Conservation (phyloP, 116 monocot species). For the Dioscorea cayenensis region DNA sequence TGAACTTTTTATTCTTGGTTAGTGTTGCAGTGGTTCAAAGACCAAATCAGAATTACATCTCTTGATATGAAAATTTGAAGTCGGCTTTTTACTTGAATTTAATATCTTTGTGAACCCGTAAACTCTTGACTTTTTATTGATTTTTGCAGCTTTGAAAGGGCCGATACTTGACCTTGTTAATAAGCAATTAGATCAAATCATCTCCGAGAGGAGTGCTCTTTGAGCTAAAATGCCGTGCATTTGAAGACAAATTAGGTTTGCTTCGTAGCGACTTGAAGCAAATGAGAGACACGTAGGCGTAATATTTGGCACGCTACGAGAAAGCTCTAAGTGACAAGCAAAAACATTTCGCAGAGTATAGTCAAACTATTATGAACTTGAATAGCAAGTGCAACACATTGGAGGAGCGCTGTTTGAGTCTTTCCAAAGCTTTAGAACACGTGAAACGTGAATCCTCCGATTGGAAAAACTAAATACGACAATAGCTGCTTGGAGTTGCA, state of each 20-base stretch:
- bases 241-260: conserved; percentile 71
- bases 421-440: conserved; percentile 57
- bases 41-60: not conserved
- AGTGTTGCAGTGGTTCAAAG: not conserved
- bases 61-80: not conserved
- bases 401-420: conserved; percentile 58
- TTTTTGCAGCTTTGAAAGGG: conserved; percentile 66
- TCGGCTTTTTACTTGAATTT: no score
- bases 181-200: conserved; percentile 48
- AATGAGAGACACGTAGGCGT: conserved; percentile 77
- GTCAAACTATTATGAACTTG: conserved; percentile 51
- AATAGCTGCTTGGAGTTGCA: conserved; percentile 29
- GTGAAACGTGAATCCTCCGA: conserved; percentile 47
- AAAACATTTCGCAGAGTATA: conserved; percentile 66
- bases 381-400: conserved; percentile 76
- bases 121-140: not conserved
- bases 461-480: conserved; percentile 76
- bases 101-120: not conserved
- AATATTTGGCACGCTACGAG: conserved; percentile 80
- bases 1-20: not conserved
- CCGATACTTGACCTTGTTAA: conserved; percentile 61
- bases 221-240: conserved; percentile 51
- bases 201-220: conserved; percentile 68
- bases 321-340: conserved; percentile 73
- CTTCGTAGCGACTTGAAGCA: conserved; percentile 71